phyloP scores from a whole-genome alignment of 441 rosid genomes.

The Capsella rubella region DNA sequence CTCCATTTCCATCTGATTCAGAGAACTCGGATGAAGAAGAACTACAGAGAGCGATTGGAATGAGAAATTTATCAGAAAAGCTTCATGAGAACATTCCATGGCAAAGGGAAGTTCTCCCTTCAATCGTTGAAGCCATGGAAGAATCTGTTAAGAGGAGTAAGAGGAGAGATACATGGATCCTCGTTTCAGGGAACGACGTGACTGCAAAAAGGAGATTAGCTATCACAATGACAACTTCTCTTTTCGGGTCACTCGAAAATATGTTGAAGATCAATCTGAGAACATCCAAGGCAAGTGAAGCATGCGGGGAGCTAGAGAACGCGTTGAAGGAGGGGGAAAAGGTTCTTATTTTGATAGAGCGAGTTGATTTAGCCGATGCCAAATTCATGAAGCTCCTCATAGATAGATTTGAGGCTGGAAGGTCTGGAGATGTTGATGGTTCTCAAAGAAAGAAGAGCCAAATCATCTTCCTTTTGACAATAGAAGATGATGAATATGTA shows the following conservation, averaged over 20 bases:
- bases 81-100: constrained; percentile 75
- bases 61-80: constrained; percentile 47
- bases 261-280: constrained; percentile 55
- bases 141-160: constrained; percentile 43
- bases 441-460: constrained; percentile 43
- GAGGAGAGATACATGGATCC: constrained; percentile 59
- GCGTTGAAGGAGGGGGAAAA: constrained; percentile 46
- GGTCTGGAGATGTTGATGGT: constrained; percentile 44
- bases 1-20: constrained; percentile 49
- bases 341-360: constrained; percentile 67
- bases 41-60: constrained; percentile 16
- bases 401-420: constrained; percentile 54
- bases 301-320: constrained; percentile 45
- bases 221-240: constrained; percentile 62
- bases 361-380: constrained; percentile 64
- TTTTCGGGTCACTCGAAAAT: constrained; percentile 59
- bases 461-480: constrained; percentile 61
- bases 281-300: constrained; percentile 38
- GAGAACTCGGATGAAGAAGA: constrained; percentile 47
- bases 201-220: constrained; percentile 81
- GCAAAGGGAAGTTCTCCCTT: constrained; percentile 67
- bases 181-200: constrained; percentile 72
- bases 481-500: constrained; percentile 46
- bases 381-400: constrained; percentile 58
- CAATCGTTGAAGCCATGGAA: constrained; percentile 56